Evolutionary conservation across 768 basidiomycete species (phyloP).

Genomic region (Polyporus arcularius): DNA sequence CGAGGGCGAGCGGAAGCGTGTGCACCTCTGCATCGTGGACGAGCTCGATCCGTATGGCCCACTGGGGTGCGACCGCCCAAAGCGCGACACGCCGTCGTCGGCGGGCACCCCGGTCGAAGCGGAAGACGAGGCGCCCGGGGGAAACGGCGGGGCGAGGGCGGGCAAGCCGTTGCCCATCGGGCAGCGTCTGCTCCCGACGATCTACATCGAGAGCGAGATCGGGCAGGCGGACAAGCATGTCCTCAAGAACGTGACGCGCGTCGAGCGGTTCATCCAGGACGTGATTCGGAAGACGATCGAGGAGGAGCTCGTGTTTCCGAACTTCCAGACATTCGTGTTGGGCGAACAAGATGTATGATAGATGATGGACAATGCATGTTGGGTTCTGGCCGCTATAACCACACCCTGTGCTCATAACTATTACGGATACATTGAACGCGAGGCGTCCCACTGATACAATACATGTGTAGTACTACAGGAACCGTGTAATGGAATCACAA

Average conservation of each 20-base stretch:
- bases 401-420: neutral
- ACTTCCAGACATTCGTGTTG: slow-evolving; percentile 75
- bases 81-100: slow-evolving; percentile 34
- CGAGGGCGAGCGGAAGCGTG: slow-evolving; percentile 75
- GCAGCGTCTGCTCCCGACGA: slow-evolving; percentile 79
- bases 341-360: slow-evolving; percentile 19
- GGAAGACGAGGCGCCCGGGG: slow-evolving; percentile 52
- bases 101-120: slow-evolving; percentile 60
- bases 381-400: no score
- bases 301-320: slow-evolving; percentile 95
- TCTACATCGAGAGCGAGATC: slow-evolving; percentile 95
- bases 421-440: neutral
- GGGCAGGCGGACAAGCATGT: slow-evolving; percentile 96
- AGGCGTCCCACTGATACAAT: slow-evolving; percentile 7
- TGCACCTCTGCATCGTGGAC: slow-evolving; percentile 89
- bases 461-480: slow-evolving; percentile 12
- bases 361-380: neutral
- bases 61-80: slow-evolving; percentile 38
- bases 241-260: slow-evolving; percentile 90
- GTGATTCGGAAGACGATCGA: slow-evolving; percentile 93
- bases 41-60: slow-evolving; percentile 86
- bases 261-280: slow-evolving; percentile 94
- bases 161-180: slow-evolving; percentile 78
- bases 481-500: slow-evolving; percentile 19
- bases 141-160: slow-evolving; percentile 39